These are phyloP conservation scores for Gentiana dahurica DNA, from an alignment of 257 asterid species.

Conservation along the genomic window DNA sequence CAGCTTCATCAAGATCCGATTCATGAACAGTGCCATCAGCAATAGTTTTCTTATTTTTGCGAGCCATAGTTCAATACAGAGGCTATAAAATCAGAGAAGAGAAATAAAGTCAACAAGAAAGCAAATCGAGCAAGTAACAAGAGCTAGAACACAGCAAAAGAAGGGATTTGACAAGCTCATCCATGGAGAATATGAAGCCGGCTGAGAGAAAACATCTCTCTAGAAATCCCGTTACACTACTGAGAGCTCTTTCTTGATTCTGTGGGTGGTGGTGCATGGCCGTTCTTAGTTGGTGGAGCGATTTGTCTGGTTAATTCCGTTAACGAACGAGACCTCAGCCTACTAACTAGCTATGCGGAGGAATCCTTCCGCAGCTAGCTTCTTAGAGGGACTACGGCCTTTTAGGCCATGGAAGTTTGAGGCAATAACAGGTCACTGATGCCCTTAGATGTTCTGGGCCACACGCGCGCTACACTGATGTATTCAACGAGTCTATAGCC, in stretches of 20 bases:
- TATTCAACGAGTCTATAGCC: constrained; percentile 47
- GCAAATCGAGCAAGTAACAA: too few species aligned
- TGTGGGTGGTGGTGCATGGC: constrained; percentile 6
- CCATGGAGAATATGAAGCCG: too few species aligned
- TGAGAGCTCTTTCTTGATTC: constrained; percentile 4
- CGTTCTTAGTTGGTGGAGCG: constrained; percentile 4
- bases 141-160: too few species aligned
- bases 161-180: too few species aligned
- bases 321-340: constrained; percentile 2
- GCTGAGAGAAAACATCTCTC: too few species aligned
- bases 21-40: too few species aligned
- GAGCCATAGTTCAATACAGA: too few species aligned
- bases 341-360: constrained; percentile 2
- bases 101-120: too few species aligned
- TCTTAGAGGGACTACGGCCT: constrained; percentile 2
- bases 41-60: too few species aligned
- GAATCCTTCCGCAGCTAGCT: not conserved
- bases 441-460: constrained; percentile 7
- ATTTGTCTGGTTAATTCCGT: constrained; percentile 2
- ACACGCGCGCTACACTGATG: constrained; percentile 42
- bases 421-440: too few species aligned
- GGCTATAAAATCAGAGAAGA: too few species aligned
- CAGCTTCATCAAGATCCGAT: too few species aligned
- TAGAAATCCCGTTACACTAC: not conserved
- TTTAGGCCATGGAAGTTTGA: constrained; percentile 1